phyloP scores from a whole-genome alignment of 2,329 filamentous ascomycete genomes.

The Aureobasidium pullulans region DNA sequence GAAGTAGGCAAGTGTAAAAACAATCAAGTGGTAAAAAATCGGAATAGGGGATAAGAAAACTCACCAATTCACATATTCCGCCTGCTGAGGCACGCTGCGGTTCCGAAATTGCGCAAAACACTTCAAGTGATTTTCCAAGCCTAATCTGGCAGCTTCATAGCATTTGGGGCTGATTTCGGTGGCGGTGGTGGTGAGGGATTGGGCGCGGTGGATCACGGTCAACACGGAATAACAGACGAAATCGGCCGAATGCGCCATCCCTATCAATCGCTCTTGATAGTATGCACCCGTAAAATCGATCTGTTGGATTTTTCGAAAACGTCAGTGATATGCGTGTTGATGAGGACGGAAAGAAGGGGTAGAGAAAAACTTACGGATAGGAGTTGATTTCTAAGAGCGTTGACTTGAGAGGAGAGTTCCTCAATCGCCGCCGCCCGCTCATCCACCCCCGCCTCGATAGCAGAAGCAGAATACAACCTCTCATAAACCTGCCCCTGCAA shows the following conservation, averaged over 20 bases:
- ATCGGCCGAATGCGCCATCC: constrained; percentile 13
- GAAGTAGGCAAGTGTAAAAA: no score
- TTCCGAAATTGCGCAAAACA: constrained; percentile 14
- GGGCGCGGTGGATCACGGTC: constrained; percentile 16
- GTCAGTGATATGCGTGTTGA: no score
- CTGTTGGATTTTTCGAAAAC: neutral
- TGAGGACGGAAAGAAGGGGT: neutral
- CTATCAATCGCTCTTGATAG: constrained; percentile 10
- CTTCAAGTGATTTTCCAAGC: constrained; percentile 14
- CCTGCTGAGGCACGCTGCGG: neutral
- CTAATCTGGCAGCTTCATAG: constrained; percentile 16
- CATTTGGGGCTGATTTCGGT: constrained; percentile 18
- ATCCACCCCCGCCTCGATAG: neutral
- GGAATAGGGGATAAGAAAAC: neutral
- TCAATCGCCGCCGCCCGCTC: constrained; percentile 5
- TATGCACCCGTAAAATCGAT: constrained; percentile 8
- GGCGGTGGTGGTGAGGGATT: constrained; percentile 11
- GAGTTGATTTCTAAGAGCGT: constrained; percentile 1
- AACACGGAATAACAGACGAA: constrained; percentile 17
- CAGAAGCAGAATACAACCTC: constrained; percentile 11
- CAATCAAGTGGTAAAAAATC: neutral
- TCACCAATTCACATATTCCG: constrained; percentile 16
- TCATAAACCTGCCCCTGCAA: constrained; percentile 13
- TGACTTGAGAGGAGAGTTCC: neutral
- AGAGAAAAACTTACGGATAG: neutral